Evolutionary conservation across 169 alveolate genomes (phyloP), one percentile per base, ranked within the genome.

Genomic region (Plasmodium berghei): DNA sequence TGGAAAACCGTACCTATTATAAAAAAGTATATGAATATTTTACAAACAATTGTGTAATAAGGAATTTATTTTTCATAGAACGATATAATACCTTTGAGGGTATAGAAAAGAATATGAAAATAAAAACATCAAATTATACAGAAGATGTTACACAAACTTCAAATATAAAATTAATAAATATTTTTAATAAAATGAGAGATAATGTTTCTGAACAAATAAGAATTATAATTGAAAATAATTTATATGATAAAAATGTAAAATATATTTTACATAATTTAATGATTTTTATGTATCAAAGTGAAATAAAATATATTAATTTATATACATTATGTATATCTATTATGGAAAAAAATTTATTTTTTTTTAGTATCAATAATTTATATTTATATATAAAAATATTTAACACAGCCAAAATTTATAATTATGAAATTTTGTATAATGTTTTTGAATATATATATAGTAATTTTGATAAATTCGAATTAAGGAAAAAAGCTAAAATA

Each of bases 191-290:
- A 6, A 18, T 12, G 20, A 52, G 9, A 69, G 75, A 75, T 24
- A 56, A 75, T 14, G 16, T 75, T 40, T 26, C 77, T 55, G 58
- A 75, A 48, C 63, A 52, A 20, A 45, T 75, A 14, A 63, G 71
- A 75, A 58, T 24, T 24, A 63, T 26, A 63, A 75, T 75, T 28
- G 89, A 75, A 49, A 52, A 75, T 12, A 54, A 75, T 62, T 75
- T 75, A 28, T 18, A 55, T 48, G 46, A 64, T 6, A 45, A 54
- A 54, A 66, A 75, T 10, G 5, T 75, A 20, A 62, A 75, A 67
- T 40, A 62, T 26, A 52, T 75, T 40, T 42, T 75, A 2, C 89
- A 75, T 9, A 75, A 75, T 48, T 49, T 75, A 48, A 75, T 75
- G 58, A 46, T 75, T 10, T 48, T 56, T 14, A 40, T 75, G 46